Evolutionary conservation across 2,329 filamentous ascomycete genomes (phyloP).

Genomic region (Fusarium falciforme): DNA sequence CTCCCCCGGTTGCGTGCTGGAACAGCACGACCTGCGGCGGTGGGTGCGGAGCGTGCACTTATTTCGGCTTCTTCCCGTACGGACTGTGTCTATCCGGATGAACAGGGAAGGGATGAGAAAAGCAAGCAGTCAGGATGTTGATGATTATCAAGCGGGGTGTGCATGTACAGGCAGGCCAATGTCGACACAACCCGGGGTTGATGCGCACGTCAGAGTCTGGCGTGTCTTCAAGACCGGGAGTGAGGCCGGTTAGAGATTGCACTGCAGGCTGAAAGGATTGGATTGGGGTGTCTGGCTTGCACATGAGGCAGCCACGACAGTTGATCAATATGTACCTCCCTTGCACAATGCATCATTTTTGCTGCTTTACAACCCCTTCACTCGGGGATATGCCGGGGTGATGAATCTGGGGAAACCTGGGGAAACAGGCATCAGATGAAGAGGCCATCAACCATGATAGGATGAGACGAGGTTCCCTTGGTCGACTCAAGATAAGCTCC

Average conservation of each 20-base stretch:
- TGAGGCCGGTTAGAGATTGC: conserved; percentile 1
- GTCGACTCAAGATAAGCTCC: background rate
- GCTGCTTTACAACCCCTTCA: background rate
- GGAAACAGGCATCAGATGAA: background rate
- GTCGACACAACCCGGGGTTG: background rate
- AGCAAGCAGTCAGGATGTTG: background rate
- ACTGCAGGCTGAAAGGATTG: background rate
- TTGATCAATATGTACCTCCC: background rate
- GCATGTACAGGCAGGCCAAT: background rate
- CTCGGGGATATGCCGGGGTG: background rate
- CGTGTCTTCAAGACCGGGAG: conserved; percentile 1
- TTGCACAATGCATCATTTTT: conserved; percentile 9
- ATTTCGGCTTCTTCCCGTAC: conserved; percentile 24
- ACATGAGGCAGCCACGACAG: conserved; percentile 1
- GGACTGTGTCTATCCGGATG: conserved; percentile 19
- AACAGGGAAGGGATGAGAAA: background rate
- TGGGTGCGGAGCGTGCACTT: conserved; percentile 24
- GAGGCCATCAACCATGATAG: background rate
- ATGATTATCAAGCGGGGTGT: background rate
- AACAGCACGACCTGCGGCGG: conserved; percentile 23
- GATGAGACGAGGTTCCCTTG: background rate
- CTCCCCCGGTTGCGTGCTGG: conserved; percentile 16
- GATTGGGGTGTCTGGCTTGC: background rate
- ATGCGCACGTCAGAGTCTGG: background rate
- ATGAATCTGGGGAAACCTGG: background rate